A percentile compares a stretch with the other conserved stretches of the same genome.
These are phyloP conservation scores for Metschnikowia cubensis DNA, from an alignment of 805 yeast genomes.

Conservation along the genomic window DNA sequence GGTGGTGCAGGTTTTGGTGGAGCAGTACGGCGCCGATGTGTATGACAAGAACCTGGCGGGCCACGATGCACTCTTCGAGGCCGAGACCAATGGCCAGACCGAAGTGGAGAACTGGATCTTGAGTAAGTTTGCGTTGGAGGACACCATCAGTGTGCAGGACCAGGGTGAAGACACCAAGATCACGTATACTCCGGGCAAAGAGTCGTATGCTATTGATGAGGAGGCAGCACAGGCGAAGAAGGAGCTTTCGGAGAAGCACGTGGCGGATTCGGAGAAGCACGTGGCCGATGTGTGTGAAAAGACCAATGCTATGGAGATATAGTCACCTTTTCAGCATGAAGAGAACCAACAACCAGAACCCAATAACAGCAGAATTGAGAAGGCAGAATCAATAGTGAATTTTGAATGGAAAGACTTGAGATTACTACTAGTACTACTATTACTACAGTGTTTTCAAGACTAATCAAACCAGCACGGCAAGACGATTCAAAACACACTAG, in stretches of 20 bases:
- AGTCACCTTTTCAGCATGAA: background rate
- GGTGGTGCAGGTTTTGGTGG: slow-evolving; percentile 66
- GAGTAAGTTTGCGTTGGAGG: slow-evolving; percentile 65
- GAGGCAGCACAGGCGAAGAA: slow-evolving; percentile 25
- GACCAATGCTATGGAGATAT: slow-evolving; percentile 24
- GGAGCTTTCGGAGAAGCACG: slow-evolving; percentile 19
- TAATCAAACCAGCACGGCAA: no score
- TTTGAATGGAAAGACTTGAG: no score
- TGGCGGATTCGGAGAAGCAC: slow-evolving; percentile 21
- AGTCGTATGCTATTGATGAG: slow-evolving; percentile 40
- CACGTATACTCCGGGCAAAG: slow-evolving; percentile 41
- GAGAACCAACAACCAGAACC: no score
- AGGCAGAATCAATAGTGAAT: no score
- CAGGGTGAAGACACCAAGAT: slow-evolving; percentile 40
- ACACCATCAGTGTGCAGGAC: slow-evolving; percentile 44
- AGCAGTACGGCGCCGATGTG: slow-evolving; percentile 75
- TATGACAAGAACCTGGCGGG: slow-evolving; percentile 67
- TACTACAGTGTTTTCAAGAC: no score
- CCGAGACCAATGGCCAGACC: slow-evolving; percentile 72
- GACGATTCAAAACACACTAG: no score
- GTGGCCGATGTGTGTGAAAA: slow-evolving; percentile 40
- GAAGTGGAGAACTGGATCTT: slow-evolving; percentile 77
- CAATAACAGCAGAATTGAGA: no score
- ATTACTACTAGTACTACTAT: no score
- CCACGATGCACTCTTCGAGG: slow-evolving; percentile 86